These are phyloP conservation scores for Chrysophaeum taylorii DNA, from an alignment of 352 stramenopile species.

Conservation along the genomic window DNA sequence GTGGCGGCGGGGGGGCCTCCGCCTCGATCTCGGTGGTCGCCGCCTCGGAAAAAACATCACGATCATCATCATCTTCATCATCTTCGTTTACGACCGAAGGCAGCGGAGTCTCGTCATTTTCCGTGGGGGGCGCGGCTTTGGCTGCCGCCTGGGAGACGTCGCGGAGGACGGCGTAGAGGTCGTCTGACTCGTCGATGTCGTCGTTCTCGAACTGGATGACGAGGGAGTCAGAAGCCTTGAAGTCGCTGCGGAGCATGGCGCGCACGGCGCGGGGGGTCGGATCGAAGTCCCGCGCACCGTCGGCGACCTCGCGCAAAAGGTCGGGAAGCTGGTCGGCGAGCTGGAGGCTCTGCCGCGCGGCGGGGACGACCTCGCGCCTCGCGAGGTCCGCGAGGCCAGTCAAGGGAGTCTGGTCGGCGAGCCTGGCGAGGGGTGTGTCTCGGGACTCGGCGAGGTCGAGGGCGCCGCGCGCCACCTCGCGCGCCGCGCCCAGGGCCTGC, in stretches of 20 bases:
- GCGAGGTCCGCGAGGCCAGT: not conserved
- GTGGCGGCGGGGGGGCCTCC: constrained; percentile 23
- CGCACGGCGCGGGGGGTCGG: constrained; percentile 26
- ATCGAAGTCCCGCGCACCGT: constrained; percentile 32
- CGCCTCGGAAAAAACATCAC: too few species aligned
- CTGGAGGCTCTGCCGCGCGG: constrained; percentile 29
- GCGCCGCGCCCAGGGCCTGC: not conserved
- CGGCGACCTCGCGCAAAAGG: constrained; percentile 20
- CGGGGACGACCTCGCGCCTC: constrained; percentile 21
- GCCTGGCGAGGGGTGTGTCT: not conserved
- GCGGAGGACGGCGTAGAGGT: constrained; percentile 25
- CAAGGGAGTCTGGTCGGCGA: not conserved
- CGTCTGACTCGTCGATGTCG: constrained; percentile 39
- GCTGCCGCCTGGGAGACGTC: constrained; percentile 15
- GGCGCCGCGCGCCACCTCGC: too few species aligned
- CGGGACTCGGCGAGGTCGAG: not conserved
- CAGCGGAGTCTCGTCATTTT: too few species aligned
- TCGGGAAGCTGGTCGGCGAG: constrained; percentile 24
- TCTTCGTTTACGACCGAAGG: too few species aligned
- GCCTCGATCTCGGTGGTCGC: constrained; percentile 20
- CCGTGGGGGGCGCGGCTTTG: too few species aligned
- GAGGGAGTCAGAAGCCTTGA: constrained; percentile 26
- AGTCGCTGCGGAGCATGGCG: constrained; percentile 12
- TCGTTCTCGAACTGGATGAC: constrained; percentile 42
- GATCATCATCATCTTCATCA: too few species aligned